phyloP scores from a whole-genome alignment of 805 yeast genomes.

The Candida coquimbonensis region DNA sequence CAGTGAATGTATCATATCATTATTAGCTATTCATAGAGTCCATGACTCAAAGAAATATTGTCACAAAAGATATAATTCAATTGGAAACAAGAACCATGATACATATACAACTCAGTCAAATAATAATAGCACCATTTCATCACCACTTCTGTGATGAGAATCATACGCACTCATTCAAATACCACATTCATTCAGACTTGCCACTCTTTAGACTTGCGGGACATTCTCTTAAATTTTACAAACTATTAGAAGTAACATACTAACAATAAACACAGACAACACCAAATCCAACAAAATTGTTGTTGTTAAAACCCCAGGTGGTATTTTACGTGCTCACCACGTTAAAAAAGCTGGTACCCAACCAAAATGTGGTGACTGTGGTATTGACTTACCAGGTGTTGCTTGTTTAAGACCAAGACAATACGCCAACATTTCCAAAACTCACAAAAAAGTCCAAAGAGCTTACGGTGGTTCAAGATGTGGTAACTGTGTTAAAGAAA shows the following conservation, averaged over 20 bases:
- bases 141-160: too few species aligned
- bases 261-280: conserved; percentile 65
- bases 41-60: too few species aligned
- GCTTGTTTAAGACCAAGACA: conserved; percentile 97
- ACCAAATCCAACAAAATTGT: conserved; percentile 99
- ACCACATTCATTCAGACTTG: neutral
- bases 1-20: too few species aligned
- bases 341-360: conserved; percentile 80
- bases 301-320: conserved; percentile 99
- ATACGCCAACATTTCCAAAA: conserved; percentile 91
- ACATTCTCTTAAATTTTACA: neutral
- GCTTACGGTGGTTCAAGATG: conserved; percentile 99
- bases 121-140: too few species aligned
- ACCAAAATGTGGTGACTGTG: conserved; percentile 83
- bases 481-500: conserved; percentile 98
- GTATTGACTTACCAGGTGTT: conserved; percentile 75
- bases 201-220: neutral
- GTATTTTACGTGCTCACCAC: conserved; percentile 97
- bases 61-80: too few species aligned
- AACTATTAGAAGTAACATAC: conserved; percentile 7
- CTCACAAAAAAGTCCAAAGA: conserved; percentile 98
- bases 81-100: too few species aligned
- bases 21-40: too few species aligned
- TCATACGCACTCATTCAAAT: neutral
- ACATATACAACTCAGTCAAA: too few species aligned